Conservation (phyloP, 2,329 filamentous ascomycete species). For the Pezicula carpinea region DNA sequence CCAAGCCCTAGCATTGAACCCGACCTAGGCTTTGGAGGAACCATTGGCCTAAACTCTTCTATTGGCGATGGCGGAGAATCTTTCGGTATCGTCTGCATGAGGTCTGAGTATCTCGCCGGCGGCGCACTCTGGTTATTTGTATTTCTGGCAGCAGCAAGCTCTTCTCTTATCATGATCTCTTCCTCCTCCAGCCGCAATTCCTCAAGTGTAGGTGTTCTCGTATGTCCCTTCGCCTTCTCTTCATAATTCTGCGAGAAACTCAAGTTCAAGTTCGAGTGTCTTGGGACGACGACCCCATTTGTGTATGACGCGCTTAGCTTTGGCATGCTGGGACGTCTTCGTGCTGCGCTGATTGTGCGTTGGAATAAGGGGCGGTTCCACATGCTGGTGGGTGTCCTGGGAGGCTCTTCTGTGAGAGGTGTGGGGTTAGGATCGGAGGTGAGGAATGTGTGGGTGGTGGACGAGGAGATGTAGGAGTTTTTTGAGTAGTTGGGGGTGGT, state of each 20-base stretch:
- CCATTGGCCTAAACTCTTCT: no score
- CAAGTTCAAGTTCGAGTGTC: not conserved
- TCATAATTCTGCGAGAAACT: not conserved
- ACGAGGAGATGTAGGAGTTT: not conserved
- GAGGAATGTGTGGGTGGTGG: not conserved
- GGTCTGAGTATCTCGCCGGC: no score
- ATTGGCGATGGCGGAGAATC: no score
- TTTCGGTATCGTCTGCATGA: no score
- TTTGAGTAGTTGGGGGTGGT: not conserved
- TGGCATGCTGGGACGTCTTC: constrained; percentile 16
- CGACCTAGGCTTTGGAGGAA: no score
- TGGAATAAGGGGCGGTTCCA: constrained; percentile 1
- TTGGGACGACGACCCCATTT: not conserved
- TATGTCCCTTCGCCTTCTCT: not conserved
- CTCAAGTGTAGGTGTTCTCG: constrained; percentile 1
- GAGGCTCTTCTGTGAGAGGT: not conserved
- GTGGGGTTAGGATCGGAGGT: constrained; percentile 1
- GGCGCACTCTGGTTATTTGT: no score
- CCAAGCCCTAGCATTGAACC: no score
- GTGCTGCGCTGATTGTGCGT: constrained; percentile 14
- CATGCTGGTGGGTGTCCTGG: not conserved
- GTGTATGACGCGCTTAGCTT: constrained; percentile 15
- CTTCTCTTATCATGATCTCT: not conserved
- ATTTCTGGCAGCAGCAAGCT: not conserved
- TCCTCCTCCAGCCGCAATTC: not conserved